Conservation (phyloP, 2,329 filamentous ascomycete genomes). For the Ceratocystis papillata region DNA sequence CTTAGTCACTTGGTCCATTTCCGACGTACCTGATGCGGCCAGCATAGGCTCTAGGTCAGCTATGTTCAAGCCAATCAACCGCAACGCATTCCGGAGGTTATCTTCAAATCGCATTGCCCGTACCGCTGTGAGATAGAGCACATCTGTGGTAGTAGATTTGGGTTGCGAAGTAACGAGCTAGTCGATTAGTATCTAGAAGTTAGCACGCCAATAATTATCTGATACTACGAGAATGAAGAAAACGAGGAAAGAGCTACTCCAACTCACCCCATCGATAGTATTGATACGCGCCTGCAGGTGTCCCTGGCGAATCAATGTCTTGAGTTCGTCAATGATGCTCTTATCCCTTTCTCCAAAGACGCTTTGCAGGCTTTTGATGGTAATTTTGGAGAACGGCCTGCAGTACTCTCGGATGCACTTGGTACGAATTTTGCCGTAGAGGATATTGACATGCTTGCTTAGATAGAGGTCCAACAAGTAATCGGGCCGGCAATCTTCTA, state of each 20-base stretch:
- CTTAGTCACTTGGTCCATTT: background rate
- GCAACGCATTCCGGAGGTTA: slow-evolving; percentile 12
- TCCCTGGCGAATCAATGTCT: slow-evolving; percentile 62
- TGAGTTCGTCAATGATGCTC: slow-evolving; percentile 63
- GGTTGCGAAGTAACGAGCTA: slow-evolving; percentile 23
- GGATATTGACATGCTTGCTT: slow-evolving; percentile 55
- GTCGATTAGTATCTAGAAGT: background rate
- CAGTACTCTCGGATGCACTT: slow-evolving; percentile 95
- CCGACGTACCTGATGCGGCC: background rate
- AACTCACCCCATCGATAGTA: slow-evolving; percentile 58
- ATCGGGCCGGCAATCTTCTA: slow-evolving; percentile 71
- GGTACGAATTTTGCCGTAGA: slow-evolving; percentile 67
- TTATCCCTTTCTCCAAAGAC: slow-evolving; percentile 58
- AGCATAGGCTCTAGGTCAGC: background rate
- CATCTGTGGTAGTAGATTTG: slow-evolving; percentile 13
- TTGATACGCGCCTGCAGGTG: slow-evolving; percentile 72
- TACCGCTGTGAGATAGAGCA: slow-evolving; percentile 10
- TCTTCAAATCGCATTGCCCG: background rate
- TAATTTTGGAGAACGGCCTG: slow-evolving; percentile 78
- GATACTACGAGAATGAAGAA: background rate
- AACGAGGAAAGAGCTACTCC: no score
- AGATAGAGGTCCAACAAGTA: slow-evolving; percentile 87
- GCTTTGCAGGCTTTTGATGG: slow-evolving; percentile 62
- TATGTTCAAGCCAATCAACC: slow-evolving; percentile 8
- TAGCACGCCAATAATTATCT: background rate